phyloP scores from a whole-genome alignment of 257 asterid genomes.

The Apocynum venetum region DNA sequence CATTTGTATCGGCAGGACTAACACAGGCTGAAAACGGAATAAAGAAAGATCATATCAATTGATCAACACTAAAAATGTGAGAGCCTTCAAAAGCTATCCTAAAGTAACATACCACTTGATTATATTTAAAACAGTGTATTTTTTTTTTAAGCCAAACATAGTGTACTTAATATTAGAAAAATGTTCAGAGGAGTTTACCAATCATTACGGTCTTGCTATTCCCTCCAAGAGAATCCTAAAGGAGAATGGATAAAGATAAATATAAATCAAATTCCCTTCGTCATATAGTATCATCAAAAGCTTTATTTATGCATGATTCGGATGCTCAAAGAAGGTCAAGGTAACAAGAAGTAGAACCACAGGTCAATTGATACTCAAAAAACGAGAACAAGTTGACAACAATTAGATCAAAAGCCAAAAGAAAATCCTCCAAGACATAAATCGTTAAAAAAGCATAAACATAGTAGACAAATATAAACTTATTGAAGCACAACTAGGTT shows the following conservation, averaged over 20 bases:
- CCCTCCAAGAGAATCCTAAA: slow-evolving; percentile 97
- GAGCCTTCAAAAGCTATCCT: background rate
- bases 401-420: background rate
- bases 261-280: background rate
- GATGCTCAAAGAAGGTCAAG: background rate
- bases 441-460: background rate
- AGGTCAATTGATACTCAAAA: background rate
- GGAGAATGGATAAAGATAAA: slow-evolving; percentile 10
- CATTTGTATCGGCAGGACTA: slow-evolving; percentile 94
- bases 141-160: background rate
- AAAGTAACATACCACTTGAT: background rate
- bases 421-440: background rate
- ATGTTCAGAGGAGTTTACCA: slow-evolving; percentile 45
- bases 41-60: background rate
- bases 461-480: background rate
- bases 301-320: background rate
- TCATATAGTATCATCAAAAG: background rate
- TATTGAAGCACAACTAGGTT: background rate
- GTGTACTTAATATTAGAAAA: background rate
- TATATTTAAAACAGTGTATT: background rate
- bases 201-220: slow-evolving; percentile 97
- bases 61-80: background rate
- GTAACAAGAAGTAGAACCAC: background rate
- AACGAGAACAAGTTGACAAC: background rate
- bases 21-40: slow-evolving; percentile 56